Evolutionary conservation across 2,329 filamentous ascomycete genomes (phyloP).

Genomic region (Cladosporium austrohemisphaericum): DNA sequence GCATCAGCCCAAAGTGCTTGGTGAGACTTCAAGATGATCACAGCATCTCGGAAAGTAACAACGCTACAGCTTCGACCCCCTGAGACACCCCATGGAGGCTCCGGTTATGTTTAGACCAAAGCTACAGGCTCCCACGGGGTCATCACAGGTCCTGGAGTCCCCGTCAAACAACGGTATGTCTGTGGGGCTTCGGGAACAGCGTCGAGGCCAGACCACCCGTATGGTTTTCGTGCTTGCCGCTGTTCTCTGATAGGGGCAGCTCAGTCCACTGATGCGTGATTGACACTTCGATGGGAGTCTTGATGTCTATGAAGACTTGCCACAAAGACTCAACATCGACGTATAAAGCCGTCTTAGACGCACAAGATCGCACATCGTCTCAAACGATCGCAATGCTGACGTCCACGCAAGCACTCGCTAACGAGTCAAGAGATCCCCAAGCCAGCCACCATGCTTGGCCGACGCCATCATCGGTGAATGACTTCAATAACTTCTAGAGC

Average conservation of each 20-base stretch:
- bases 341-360: too few relatives aligned
- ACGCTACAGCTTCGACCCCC: background rate
- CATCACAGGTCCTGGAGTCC: background rate
- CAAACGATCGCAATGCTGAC: background rate
- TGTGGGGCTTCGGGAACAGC: background rate
- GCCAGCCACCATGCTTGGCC: too few relatives aligned
- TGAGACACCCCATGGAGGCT: conserved; percentile 6
- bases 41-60: background rate
- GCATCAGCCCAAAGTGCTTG: background rate
- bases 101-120: background rate
- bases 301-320: too few relatives aligned
- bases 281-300: background rate
- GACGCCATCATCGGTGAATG: too few relatives aligned
- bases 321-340: too few relatives aligned
- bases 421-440: background rate
- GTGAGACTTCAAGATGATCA: background rate
- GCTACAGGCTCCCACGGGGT: background rate
- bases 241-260: background rate
- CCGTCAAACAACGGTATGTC: background rate
- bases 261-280: background rate
- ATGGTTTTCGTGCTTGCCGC: background rate
- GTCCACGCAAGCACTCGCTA: background rate
- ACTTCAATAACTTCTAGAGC: too few relatives aligned
- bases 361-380: too few relatives aligned
- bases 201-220: conserved; percentile 5